phyloP scores from a whole-genome alignment of 2,329 filamentous ascomycete genomes.

The Botryotinia narcissicola region DNA sequence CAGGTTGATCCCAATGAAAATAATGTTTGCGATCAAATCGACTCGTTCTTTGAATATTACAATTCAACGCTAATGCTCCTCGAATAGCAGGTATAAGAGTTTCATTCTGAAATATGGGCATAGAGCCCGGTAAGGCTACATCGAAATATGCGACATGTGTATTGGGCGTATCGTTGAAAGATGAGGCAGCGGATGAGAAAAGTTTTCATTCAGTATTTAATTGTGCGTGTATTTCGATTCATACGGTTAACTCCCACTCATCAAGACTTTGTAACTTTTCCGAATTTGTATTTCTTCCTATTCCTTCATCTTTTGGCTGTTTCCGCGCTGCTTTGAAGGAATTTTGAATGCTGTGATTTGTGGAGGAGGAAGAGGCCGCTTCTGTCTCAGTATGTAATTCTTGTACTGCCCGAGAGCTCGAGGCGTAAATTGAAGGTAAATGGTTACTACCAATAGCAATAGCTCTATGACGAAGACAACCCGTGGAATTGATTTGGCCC shows the following conservation, averaged over 20 bases:
- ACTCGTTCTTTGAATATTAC: slow-evolving; percentile 72
- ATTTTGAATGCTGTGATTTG: slow-evolving; percentile 19
- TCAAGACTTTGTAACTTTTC: slow-evolving; percentile 46
- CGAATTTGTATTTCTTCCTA: slow-evolving; percentile 49
- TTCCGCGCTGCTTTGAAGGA: slow-evolving; percentile 58
- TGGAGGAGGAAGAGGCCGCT: slow-evolving; percentile 11
- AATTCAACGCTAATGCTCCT: slow-evolving; percentile 81
- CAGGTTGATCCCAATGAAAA: slow-evolving; percentile 97
- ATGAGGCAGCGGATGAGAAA: slow-evolving; percentile 72
- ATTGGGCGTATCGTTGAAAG: slow-evolving; percentile 70
- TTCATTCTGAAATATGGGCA: slow-evolving; percentile 80
- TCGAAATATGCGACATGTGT: slow-evolving; percentile 88
- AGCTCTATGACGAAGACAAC: slow-evolving; percentile 33
- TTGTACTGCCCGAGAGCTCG: slow-evolving; percentile 25
- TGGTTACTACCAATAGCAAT: background rate
- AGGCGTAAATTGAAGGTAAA: slow-evolving; percentile 21
- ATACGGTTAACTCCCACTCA: slow-evolving; percentile 89
- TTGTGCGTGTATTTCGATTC: slow-evolving; percentile 96
- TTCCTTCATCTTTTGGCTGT: slow-evolving; percentile 66
- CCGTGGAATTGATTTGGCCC: slow-evolving; percentile 31
- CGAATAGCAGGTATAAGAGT: slow-evolving; percentile 86
- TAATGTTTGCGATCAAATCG: slow-evolving; percentile 97
- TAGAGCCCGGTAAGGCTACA: slow-evolving; percentile 81
- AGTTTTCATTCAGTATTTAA: slow-evolving; percentile 86
- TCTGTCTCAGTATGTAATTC: slow-evolving; percentile 22